Conservation (phyloP, 2,329 filamentous ascomycete genomes). For the Phaeosphaeriaceae sp. region DNA sequence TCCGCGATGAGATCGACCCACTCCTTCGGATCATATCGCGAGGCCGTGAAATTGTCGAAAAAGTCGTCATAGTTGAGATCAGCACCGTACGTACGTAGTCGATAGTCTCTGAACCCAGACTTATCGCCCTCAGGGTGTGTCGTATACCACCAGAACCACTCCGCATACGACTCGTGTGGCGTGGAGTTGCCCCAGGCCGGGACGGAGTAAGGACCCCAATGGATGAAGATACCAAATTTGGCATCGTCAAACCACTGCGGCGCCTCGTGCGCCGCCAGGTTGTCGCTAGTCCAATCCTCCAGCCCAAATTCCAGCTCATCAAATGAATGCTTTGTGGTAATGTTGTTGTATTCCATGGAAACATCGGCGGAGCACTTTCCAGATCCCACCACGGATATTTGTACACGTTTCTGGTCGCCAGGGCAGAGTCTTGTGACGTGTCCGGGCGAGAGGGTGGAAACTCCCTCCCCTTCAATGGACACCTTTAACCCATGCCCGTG, state of each 20-base stretch:
- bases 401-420: constrained; percentile 21
- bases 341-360: neutral
- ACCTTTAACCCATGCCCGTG: constrained; percentile 8
- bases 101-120: neutral
- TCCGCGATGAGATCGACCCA: constrained; percentile 63
- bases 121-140: neutral
- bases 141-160: constrained; percentile 36
- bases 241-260: constrained; percentile 7
- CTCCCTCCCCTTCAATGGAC: constrained; percentile 6
- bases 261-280: constrained; percentile 17
- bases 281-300: constrained; percentile 14
- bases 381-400: constrained; percentile 10
- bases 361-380: neutral
- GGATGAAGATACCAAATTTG: constrained; percentile 68
- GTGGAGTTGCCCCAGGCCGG: constrained; percentile 61
- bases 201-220: constrained; percentile 65
- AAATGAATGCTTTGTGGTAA: neutral
- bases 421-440: constrained; percentile 20
- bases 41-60: constrained; percentile 60
- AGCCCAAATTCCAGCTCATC: constrained; percentile 12
- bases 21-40: constrained; percentile 46
- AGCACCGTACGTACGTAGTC: constrained; percentile 59
- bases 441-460: constrained; percentile 16
- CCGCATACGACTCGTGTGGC: constrained; percentile 49
- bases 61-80: constrained; percentile 63